Evolutionary conservation across 2,329 filamentous ascomycete species (phyloP).

Genomic region (Colletotrichum nymphaeae): DNA sequence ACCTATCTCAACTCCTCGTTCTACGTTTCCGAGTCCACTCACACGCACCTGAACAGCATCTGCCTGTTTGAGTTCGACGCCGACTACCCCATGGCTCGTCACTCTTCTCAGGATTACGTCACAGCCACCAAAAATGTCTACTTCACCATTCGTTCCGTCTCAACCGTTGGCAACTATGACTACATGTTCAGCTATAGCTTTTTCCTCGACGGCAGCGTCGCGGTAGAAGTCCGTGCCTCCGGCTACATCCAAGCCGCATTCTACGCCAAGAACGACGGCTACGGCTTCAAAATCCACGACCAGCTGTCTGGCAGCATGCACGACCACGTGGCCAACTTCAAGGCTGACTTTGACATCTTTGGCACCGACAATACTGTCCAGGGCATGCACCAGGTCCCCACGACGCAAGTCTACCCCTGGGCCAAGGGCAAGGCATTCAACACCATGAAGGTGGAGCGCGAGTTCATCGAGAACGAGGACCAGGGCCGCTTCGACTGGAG

Average conservation of each 20-base stretch:
- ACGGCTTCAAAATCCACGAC: conserved; percentile 63
- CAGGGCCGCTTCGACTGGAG: conserved; percentile 59
- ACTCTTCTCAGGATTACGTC: conserved; percentile 52
- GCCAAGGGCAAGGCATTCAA: conserved; percentile 57
- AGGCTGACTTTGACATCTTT: conserved; percentile 63
- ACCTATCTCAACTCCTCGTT: conserved; percentile 61
- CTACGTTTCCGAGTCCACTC: conserved; percentile 54
- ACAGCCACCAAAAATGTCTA: conserved; percentile 59
- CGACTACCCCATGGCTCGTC: conserved; percentile 61
- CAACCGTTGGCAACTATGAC: conserved; percentile 67
- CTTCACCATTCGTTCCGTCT: conserved; percentile 57
- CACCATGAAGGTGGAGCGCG: conserved; percentile 62
- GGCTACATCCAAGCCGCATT: conserved; percentile 66
- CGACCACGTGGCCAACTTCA: conserved; percentile 67
- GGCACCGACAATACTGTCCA: conserved; percentile 59
- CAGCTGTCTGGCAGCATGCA: conserved; percentile 61
- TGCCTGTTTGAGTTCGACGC: conserved; percentile 67
- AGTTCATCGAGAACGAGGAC: conserved; percentile 55
- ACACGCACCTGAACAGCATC: conserved; percentile 60
- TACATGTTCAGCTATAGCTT: conserved; percentile 63
- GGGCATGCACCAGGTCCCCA: conserved; percentile 47
- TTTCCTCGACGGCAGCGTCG: conserved; percentile 61
- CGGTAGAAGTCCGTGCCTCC: conserved; percentile 62
- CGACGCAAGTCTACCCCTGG: conserved; percentile 57
- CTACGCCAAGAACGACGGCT: conserved; percentile 57